phyloP scores from a whole-genome alignment of 2,329 filamentous ascomycete species.

The Fusarium pseudoanthophilum region DNA sequence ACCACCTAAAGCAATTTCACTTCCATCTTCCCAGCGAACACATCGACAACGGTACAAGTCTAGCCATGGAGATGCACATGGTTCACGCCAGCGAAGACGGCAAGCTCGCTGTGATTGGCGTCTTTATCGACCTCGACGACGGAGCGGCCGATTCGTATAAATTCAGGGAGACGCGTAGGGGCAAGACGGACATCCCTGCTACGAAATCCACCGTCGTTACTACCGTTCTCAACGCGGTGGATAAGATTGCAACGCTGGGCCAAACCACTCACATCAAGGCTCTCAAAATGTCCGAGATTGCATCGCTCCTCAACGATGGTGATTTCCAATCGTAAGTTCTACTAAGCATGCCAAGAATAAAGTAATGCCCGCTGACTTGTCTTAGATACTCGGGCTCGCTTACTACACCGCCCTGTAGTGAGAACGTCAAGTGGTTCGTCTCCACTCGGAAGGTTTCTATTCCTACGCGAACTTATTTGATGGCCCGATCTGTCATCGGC shows the following conservation, averaged over 20 bases:
- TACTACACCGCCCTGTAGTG: slow-evolving; percentile 71
- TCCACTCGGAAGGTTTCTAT: slow-evolving; percentile 60
- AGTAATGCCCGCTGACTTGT: slow-evolving; percentile 9
- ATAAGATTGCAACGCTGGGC: slow-evolving; percentile 53
- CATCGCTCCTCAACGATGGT: slow-evolving; percentile 43
- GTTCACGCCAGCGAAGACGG: slow-evolving; percentile 38
- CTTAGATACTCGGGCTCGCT: slow-evolving; percentile 65
- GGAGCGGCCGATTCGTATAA: neutral
- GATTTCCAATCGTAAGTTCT: slow-evolving; percentile 45
- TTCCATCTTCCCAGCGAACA: slow-evolving; percentile 72
- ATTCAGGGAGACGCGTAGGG: neutral
- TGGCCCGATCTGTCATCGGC: slow-evolving; percentile 63
- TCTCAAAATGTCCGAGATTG: slow-evolving; percentile 57
- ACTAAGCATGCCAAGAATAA: neutral
- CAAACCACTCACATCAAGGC: slow-evolving; percentile 48
- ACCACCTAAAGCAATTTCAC: slow-evolving; percentile 65
- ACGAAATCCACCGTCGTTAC: slow-evolving; percentile 46
- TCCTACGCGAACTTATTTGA: slow-evolving; percentile 60
- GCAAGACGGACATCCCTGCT: neutral
- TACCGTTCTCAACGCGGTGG: slow-evolving; percentile 48
- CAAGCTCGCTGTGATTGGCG: slow-evolving; percentile 46
- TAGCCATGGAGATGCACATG: slow-evolving; percentile 48
- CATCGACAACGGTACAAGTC: slow-evolving; percentile 54
- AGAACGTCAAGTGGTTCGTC: slow-evolving; percentile 65
- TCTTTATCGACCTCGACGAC: slow-evolving; percentile 41